phyloP scores from a whole-genome alignment of 768 basidiomycete species.

The Leccinum fibrillosum region DNA sequence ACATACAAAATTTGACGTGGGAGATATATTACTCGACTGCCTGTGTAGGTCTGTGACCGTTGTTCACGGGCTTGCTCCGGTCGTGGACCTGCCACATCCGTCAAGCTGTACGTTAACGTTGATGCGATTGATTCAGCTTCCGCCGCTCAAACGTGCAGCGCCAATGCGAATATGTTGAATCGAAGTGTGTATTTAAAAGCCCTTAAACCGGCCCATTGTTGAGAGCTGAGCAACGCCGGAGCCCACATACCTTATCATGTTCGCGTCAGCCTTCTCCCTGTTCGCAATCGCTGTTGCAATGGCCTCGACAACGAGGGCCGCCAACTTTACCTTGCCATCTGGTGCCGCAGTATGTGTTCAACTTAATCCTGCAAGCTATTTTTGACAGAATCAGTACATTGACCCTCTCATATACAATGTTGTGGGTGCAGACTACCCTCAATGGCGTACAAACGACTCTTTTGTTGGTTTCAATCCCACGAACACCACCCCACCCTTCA shows the following conservation, averaged over 20 bases:
- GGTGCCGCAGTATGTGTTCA: conserved; percentile 18
- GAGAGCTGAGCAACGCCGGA: not conserved
- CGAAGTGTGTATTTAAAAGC: not conserved
- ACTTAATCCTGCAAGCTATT: not conserved
- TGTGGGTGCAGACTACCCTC: conserved; percentile 40
- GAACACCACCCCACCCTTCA: conserved; percentile 53
- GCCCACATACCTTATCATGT: not conserved
- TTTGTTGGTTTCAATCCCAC: conserved; percentile 57
- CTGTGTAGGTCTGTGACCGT: no score
- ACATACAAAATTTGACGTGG: no score
- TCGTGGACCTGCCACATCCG: no score
- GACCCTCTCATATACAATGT: conserved; percentile 52
- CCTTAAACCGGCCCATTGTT: not conserved
- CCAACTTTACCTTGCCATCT: conserved; percentile 8
- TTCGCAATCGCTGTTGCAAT: conserved; percentile 1
- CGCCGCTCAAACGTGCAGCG: not conserved
- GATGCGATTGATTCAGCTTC: not conserved
- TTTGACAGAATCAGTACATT: conserved; percentile 37
- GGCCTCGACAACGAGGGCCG: not conserved
- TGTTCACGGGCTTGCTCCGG: no score
- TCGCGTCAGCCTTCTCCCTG: not conserved
- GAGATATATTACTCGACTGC: no score
- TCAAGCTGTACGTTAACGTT: no score
- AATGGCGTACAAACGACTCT: conserved; percentile 36
- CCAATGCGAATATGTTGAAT: not conserved